Percentiles rank a stretch among this genome's conserved stretches.
These are phyloP conservation scores for Letharia columbiana DNA, from an alignment of 495 filamentous ascomycete genomes.

Conservation along the genomic window DNA sequence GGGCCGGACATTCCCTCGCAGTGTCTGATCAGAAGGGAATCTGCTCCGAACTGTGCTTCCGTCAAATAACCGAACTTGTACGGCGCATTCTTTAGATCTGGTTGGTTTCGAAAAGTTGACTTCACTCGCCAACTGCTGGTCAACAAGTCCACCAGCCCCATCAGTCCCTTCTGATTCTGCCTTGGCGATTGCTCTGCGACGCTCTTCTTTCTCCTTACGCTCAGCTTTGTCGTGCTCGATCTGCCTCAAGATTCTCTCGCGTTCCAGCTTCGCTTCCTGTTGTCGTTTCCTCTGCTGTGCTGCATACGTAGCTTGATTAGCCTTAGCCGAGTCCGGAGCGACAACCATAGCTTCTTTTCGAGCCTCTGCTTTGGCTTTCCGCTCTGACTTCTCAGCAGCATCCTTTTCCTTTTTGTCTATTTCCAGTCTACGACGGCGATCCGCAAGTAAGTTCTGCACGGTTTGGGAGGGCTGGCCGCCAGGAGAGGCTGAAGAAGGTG, in stretches of 20 bases:
- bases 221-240: conserved; percentile 63
- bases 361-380: conserved; percentile 26
- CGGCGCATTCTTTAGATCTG: conserved; percentile 41
- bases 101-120: conserved; percentile 11
- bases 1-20: conserved; percentile 58
- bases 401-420: conserved; percentile 31
- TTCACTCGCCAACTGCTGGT: conserved; percentile 15
- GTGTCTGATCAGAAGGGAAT: conserved; percentile 56
- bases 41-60: conserved; percentile 65
- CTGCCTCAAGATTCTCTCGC: conserved; percentile 49
- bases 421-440: conserved; percentile 26
- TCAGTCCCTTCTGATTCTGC: conserved; percentile 19
- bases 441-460: conserved; percentile 24
- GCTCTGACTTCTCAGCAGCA: conserved; percentile 24
- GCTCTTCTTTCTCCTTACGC: conserved; percentile 44
- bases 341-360: conserved; percentile 15
- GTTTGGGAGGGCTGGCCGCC: conserved; percentile 8
- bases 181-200: conserved; percentile 33
- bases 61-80: conserved; percentile 81
- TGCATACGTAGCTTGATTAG: conserved; percentile 36
- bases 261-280: conserved; percentile 49
- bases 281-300: conserved; percentile 42
- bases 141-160: conserved; percentile 8
- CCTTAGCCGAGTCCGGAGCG: conserved; percentile 20
- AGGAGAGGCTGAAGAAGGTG: not conserved